Conservation (phyloP, 768 basidiomycete species). For the Melanogaster broomeanus region DNA sequence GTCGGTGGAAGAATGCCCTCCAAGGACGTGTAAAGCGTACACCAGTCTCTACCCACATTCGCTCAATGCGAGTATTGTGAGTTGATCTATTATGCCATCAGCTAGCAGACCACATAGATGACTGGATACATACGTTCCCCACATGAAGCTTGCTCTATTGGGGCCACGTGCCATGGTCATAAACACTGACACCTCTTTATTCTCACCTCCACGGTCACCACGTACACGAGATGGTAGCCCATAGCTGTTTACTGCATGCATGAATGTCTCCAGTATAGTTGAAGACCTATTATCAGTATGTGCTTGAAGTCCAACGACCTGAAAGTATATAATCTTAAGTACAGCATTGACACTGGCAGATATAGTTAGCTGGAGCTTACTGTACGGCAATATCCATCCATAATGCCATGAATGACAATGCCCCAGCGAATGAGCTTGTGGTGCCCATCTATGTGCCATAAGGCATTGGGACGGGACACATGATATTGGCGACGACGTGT, state of each 20-base stretch:
- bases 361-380: slow-evolving; percentile 13
- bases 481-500: no score
- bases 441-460: no score
- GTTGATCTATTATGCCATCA: slow-evolving; percentile 19
- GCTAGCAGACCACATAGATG: no score
- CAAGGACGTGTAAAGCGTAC: slow-evolving; percentile 21
- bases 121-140: slow-evolving; percentile 18
- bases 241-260: slow-evolving; percentile 12
- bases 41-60: slow-evolving; percentile 29
- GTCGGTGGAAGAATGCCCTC: slow-evolving; percentile 21
- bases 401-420: slow-evolving; percentile 35
- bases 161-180: slow-evolving; percentile 38
- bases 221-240: slow-evolving; percentile 30
- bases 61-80: slow-evolving; percentile 28
- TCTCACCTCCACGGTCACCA: slow-evolving; percentile 40
- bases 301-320: slow-evolving; percentile 26
- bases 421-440: slow-evolving; percentile 40
- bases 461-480: no score
- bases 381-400: slow-evolving; percentile 41
- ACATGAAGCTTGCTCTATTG: slow-evolving; percentile 31
- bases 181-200: slow-evolving; percentile 30
- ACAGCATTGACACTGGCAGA: not conserved
- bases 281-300: slow-evolving; percentile 27
- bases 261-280: slow-evolving; percentile 6
- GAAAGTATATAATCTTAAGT: not conserved